A percentile compares a stretch with the other conserved stretches of the same genome.
Conservation (phyloP, 2,329 filamentous ascomycete species). For the Penicillium concentricum region DNA sequence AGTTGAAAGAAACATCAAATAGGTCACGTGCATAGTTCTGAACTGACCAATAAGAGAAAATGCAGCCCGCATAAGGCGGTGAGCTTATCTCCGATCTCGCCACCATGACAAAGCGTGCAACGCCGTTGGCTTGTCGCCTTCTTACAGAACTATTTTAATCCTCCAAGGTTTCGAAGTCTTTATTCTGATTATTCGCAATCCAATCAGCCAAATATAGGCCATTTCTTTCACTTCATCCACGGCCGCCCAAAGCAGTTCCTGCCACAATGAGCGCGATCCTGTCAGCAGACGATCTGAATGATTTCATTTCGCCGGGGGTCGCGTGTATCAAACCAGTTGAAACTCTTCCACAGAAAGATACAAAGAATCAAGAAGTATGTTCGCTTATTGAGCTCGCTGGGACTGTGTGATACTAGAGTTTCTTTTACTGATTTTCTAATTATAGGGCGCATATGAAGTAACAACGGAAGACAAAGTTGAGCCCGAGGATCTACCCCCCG, state of each 20-base stretch:
- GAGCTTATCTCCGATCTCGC: constrained; percentile 35
- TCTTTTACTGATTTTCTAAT: constrained; percentile 21
- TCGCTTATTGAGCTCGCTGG: constrained; percentile 4
- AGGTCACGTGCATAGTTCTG: background rate
- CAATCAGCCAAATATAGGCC: background rate
- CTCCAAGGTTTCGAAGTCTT: background rate
- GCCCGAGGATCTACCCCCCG: constrained; percentile 62
- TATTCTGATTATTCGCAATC: background rate
- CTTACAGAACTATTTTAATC: constrained; percentile 7
- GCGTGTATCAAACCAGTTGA: constrained; percentile 98
- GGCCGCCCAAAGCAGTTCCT: constrained; percentile 15
- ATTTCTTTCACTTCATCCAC: constrained; percentile 1
- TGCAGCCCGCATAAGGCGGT: constrained; percentile 19
- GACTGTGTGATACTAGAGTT: background rate
- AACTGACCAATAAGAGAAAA: background rate
- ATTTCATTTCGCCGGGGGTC: constrained; percentile 97
- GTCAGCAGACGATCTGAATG: constrained; percentile 93
- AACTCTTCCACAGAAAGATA: constrained; percentile 69
- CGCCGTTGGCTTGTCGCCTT: constrained; percentile 15
- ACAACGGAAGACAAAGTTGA: constrained; percentile 81
- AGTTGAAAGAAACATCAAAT: background rate
- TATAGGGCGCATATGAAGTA: constrained; percentile 71
- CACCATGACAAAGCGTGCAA: constrained; percentile 35
- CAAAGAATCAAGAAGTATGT: constrained; percentile 48
- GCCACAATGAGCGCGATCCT: constrained; percentile 89